Conservation (phyloP, 73 alveolate genomes). For the Uronychia binucleata region DNA sequence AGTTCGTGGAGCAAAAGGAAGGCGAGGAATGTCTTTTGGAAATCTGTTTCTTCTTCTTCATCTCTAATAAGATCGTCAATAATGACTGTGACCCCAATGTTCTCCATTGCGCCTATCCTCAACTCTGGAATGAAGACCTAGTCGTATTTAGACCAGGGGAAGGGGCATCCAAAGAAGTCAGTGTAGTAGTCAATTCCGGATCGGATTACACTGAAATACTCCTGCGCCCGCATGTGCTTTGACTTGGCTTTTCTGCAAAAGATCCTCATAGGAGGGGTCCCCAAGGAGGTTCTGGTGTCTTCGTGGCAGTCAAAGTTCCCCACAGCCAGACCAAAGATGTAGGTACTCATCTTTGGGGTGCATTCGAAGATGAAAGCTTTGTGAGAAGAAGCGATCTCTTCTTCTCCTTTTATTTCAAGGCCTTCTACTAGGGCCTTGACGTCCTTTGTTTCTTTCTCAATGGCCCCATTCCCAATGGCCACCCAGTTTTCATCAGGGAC, state of each 20-base stretch:
- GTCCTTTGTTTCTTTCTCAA: slow-evolving; percentile 35
- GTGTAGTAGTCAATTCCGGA: slow-evolving; percentile 94
- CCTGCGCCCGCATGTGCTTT: slow-evolving; percentile 71
- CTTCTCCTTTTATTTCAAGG: slow-evolving; percentile 56
- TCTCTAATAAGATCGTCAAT: slow-evolving; percentile 56
- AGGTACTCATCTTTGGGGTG: slow-evolving; percentile 55
- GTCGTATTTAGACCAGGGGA: slow-evolving; percentile 84
- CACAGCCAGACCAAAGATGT: slow-evolving; percentile 52
- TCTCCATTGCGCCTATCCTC: slow-evolving; percentile 92
- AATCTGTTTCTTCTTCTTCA: slow-evolving; percentile 22
- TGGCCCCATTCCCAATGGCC: slow-evolving; percentile 86
- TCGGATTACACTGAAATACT: slow-evolving; percentile 68
- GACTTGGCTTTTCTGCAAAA: slow-evolving; percentile 71
- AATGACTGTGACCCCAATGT: slow-evolving; percentile 79
- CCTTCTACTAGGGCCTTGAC: slow-evolving; percentile 53
- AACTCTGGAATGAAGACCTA: slow-evolving; percentile 89
- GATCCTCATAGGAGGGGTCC: slow-evolving; percentile 47
- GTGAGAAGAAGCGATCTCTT: slow-evolving; percentile 15
- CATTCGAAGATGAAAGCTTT: slow-evolving; percentile 27
- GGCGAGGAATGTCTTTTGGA: slow-evolving; percentile 8
- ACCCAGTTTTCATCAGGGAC: slow-evolving; percentile 93
- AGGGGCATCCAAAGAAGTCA: slow-evolving; percentile 80
- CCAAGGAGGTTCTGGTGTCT: slow-evolving; percentile 21
- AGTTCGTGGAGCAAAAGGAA: slow-evolving; percentile 30
- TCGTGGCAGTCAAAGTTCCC: slow-evolving; percentile 49